Conservation (phyloP, 2,329 filamentous ascomycete genomes). For the Aspergillus carbonarius region DNA sequence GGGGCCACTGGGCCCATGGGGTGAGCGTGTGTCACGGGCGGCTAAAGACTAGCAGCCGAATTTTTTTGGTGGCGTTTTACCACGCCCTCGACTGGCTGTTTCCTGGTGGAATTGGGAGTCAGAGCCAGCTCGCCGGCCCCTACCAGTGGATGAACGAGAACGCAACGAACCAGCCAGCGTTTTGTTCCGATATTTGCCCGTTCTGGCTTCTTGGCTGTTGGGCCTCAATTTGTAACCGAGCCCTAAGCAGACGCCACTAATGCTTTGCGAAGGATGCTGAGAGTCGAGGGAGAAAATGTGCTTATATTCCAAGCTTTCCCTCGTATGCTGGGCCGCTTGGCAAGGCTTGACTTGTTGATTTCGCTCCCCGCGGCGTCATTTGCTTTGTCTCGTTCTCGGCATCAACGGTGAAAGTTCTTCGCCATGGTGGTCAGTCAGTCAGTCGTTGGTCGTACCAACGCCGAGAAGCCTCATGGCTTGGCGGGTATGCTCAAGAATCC, state of each 20-base stretch:
- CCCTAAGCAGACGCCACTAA: neutral
- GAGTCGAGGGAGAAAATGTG: neutral
- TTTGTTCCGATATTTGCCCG: neutral
- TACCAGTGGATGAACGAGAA: neutral
- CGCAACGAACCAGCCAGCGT: neutral
- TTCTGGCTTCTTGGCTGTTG: neutral
- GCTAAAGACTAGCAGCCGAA: neutral
- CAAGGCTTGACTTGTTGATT: neutral
- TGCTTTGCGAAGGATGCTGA: neutral
- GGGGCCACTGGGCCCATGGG: constrained; percentile 1
- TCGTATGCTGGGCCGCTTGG: neutral
- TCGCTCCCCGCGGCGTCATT: neutral
- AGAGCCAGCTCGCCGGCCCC: neutral
- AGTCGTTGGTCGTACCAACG: constrained; percentile 40
- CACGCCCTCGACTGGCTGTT: neutral
- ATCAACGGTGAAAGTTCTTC: neutral
- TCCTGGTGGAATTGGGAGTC: neutral
- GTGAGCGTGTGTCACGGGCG: neutral
- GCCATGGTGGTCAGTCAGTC: constrained; percentile 36
- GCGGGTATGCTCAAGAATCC: constrained; percentile 43
- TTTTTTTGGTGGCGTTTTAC: constrained; percentile 3
- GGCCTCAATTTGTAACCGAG: neutral
- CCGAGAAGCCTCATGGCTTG: constrained; percentile 40
- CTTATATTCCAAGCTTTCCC: neutral
- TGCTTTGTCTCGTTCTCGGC: neutral